Conservation (phyloP, 2,329 filamentous ascomycete genomes). For the Phialophora tarda region DNA sequence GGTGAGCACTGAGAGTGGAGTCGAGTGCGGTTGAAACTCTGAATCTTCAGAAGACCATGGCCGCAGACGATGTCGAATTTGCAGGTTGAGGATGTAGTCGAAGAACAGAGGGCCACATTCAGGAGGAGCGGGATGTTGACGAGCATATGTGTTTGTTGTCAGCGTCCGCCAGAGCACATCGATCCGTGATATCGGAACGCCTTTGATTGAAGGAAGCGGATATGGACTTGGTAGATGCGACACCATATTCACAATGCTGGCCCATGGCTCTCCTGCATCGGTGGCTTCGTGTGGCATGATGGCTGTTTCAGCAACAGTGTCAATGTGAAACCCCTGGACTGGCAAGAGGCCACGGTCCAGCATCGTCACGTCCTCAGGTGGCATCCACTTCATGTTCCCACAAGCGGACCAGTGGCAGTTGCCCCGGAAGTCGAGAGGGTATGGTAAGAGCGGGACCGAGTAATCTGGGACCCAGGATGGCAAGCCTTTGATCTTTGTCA, state of each 20-base stretch:
- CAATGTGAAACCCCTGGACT: slow-evolving; percentile 19
- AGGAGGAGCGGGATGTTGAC: slow-evolving; percentile 18
- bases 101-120: slow-evolving; percentile 18
- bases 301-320: slow-evolving; percentile 16
- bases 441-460: slow-evolving; percentile 13
- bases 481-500: slow-evolving; percentile 17
- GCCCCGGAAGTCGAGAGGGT: slow-evolving; percentile 22
- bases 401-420: slow-evolving; percentile 22
- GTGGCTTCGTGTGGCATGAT: slow-evolving; percentile 19
- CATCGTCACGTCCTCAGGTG: slow-evolving; percentile 2
- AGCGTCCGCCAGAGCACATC: slow-evolving; percentile 23
- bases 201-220: neutral
- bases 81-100: slow-evolving; percentile 23
- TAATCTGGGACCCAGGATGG: slow-evolving; percentile 22
- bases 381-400: slow-evolving; percentile 13
- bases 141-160: slow-evolving; percentile 22
- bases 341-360: slow-evolving; percentile 11
- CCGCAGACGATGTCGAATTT: slow-evolving; percentile 22
- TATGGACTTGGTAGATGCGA: slow-evolving; percentile 16
- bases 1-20: slow-evolving; percentile 16
- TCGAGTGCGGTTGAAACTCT: slow-evolving; percentile 21
- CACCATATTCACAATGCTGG: slow-evolving; percentile 20
- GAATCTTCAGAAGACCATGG: slow-evolving; percentile 18
- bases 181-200: slow-evolving; percentile 15
- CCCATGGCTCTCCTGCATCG: slow-evolving; percentile 22